Conservation (phyloP, 805 yeast genomes). For the Zygosaccharomyces bisporus region DNA sequence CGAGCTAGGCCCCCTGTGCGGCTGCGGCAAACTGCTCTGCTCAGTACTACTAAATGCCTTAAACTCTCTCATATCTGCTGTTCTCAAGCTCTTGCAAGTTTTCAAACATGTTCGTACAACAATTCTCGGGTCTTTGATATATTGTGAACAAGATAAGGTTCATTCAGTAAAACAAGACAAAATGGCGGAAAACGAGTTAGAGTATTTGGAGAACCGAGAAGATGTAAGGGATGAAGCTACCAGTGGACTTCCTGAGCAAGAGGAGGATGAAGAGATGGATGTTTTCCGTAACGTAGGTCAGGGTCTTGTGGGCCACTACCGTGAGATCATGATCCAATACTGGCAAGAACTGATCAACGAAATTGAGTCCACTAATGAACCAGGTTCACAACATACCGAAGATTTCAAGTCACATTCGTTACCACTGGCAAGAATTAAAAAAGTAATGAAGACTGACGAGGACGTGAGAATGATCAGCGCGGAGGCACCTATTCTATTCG, state of each 20-base stretch:
- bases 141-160: not conserved
- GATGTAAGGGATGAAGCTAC: constrained; percentile 1
- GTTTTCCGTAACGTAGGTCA: constrained; percentile 90
- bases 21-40: constrained; percentile 23
- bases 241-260: constrained; percentile 10
- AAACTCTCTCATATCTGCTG: constrained; percentile 23
- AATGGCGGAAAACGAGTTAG: constrained; percentile 10
- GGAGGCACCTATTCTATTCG: constrained; percentile 95
- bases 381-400: constrained; percentile 57
- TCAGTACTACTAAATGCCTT: constrained; percentile 32
- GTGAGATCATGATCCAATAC: constrained; percentile 88
- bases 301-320: constrained; percentile 76
- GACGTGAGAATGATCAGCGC: constrained; percentile 97
- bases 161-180: not conserved
- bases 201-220: constrained; percentile 4
- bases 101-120: not conserved
- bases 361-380: constrained; percentile 55
- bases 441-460: constrained; percentile 97
- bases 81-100: not conserved
- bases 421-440: constrained; percentile 93
- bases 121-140: not conserved
- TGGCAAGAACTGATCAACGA: constrained; percentile 96
- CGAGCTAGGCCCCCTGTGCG: constrained; percentile 52
- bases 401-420: constrained; percentile 92
- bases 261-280: constrained; percentile 40